Conservation (phyloP, 345 rosid species). For the Hibiscus mutabilis region DNA sequence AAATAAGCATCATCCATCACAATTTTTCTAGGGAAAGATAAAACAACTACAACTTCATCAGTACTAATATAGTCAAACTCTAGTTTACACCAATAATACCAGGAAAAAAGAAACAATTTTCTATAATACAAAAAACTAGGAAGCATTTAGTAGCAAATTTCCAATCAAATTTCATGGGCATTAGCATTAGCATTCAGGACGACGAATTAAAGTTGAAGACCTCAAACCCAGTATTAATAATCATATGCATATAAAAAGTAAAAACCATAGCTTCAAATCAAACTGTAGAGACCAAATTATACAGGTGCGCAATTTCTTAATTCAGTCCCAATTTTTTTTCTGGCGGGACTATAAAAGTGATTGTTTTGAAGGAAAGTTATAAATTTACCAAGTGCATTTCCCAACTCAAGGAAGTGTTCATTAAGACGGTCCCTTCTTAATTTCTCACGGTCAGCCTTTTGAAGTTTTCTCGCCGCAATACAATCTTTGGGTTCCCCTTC, state of each 20-base stretch:
- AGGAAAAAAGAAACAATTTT: not conserved
- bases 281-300: not conserved
- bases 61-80: not conserved
- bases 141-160: not conserved
- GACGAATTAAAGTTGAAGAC: not conserved
- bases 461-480: conserved; percentile 50
- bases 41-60: not conserved
- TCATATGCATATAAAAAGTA: not conserved
- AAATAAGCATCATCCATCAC: not conserved
- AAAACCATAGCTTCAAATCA: not conserved
- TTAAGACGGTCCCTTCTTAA: conserved; percentile 85
- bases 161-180: not conserved
- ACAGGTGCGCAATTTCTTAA: too few relatives aligned
- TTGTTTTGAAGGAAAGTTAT: not conserved
- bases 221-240: not conserved
- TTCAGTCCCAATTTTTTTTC: too few relatives aligned
- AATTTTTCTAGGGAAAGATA: not conserved
- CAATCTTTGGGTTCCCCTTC: conserved; percentile 38
- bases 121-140: not conserved
- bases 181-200: not conserved
- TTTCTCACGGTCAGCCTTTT: conserved; percentile 90
- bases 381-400: conserved; percentile 57
- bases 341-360: not conserved
- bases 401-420: conserved; percentile 77
- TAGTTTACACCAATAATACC: not conserved